Conservation (phyloP, 257 asterid species). For the Craterostigma plantagineum region DNA sequence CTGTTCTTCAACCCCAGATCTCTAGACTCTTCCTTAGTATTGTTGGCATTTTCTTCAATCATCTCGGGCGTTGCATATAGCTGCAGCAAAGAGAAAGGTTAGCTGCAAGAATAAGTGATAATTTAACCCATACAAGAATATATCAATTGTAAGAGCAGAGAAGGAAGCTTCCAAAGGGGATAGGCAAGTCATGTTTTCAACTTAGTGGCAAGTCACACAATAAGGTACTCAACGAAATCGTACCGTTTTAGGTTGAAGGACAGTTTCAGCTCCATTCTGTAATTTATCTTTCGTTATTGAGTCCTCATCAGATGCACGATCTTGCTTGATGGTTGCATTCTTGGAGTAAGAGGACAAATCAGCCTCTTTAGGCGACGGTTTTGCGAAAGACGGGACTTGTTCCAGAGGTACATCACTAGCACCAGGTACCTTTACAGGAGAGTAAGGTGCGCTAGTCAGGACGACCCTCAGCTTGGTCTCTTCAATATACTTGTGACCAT, state of each 20-base stretch:
- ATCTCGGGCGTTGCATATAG: too few species aligned
- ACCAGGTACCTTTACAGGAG: constrained; percentile 30
- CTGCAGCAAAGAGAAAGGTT: too few species aligned
- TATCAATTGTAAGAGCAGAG: too few species aligned
- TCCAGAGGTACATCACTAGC: constrained; percentile 16
- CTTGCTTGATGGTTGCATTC: constrained; percentile 48
- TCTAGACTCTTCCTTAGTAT: too few species aligned
- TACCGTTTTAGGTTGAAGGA: constrained; percentile 30
- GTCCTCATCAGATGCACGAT: constrained; percentile 20
- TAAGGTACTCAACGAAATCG: constrained; percentile 7
- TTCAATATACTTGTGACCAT: constrained; percentile 35
- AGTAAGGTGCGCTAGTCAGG: constrained; percentile 31
- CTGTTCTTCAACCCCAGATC: neutral
- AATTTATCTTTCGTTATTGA: constrained; percentile 18
- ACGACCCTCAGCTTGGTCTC: constrained; percentile 71
- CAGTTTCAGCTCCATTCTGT: constrained; percentile 32
- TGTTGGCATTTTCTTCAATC: too few species aligned
- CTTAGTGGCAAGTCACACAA: neutral
- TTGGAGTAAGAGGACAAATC: constrained; percentile 32
- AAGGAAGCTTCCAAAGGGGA: constrained; percentile 8
- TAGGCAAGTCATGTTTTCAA: too few species aligned
- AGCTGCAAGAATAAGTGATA: too few species aligned
- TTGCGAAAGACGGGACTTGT: constrained; percentile 25
- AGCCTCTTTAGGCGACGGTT: constrained; percentile 19
- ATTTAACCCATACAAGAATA: too few species aligned